phyloP scores from a whole-genome alignment of 495 filamentous ascomycete genomes.

The Bathelium albidoporum region DNA sequence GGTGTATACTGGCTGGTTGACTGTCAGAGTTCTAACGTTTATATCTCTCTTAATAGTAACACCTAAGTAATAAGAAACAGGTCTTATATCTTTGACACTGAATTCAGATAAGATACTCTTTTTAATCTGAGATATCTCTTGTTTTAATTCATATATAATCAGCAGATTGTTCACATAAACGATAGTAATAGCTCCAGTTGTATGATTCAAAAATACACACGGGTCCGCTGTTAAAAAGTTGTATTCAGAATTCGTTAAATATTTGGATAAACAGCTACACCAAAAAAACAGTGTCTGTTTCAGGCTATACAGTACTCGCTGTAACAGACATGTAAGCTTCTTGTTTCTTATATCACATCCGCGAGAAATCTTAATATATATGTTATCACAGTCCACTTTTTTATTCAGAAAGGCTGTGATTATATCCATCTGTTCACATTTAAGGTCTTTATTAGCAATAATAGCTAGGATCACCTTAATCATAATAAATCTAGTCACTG shows the following conservation, averaged over 20 bases:
- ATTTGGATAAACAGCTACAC: neutral
- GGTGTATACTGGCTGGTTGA: neutral
- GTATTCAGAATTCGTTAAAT: neutral
- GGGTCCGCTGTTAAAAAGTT: neutral
- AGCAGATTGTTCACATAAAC: neutral
- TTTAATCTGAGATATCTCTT: neutral
- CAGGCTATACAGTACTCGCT: neutral
- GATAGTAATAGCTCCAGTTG: neutral
- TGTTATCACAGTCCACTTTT: neutral
- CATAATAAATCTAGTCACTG: neutral
- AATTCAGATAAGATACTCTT: neutral
- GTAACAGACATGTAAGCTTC: neutral
- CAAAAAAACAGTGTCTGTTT: neutral
- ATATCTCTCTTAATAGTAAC: neutral
- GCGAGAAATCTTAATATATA: neutral
- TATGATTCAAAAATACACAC: neutral
- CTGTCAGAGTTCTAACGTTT: neutral
- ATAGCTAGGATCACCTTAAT: neutral
- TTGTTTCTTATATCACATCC: neutral
- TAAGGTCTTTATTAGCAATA: neutral
- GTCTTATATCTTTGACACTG: neutral
- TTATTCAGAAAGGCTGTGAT: neutral
- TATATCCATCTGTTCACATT: neutral
- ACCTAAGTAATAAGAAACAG: neutral
- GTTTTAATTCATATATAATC: neutral